phyloP scores from a whole-genome alignment of 140 eudicot species.

The Ambrosia hybrid region DNA sequence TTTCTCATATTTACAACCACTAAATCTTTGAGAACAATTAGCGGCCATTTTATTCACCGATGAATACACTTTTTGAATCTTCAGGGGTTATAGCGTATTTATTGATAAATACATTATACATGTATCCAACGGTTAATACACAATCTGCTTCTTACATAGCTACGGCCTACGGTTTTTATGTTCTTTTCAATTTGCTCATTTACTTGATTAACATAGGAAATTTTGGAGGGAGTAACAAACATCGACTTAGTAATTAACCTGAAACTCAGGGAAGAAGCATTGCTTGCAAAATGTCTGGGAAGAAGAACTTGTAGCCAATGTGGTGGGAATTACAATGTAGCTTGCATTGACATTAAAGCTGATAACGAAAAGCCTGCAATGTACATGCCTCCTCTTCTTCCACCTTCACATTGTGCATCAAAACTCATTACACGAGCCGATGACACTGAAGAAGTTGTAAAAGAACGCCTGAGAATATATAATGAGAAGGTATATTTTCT shows the following conservation, averaged over 20 bases:
- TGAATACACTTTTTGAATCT: too few species aligned
- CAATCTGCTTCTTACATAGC: background rate
- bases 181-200: background rate
- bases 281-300: slow-evolving; percentile 91
- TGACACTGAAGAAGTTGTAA: slow-evolving; percentile 81
- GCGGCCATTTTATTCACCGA: too few species aligned
- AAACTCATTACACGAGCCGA: slow-evolving; percentile 83
- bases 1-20: too few species aligned
- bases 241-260: slow-evolving; percentile 82
- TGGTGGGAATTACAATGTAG: slow-evolving; percentile 79
- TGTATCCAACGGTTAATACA: background rate
- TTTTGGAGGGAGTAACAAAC: slow-evolving; percentile 77
- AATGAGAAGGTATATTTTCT: slow-evolving; percentile 51
- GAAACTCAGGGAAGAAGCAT: slow-evolving; percentile 75
- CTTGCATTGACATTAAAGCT: slow-evolving; percentile 67
- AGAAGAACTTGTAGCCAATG: slow-evolving; percentile 85
- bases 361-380: slow-evolving; percentile 62
- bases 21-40: too few species aligned
- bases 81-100: too few species aligned
- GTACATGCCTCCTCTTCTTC: slow-evolving; percentile 95
- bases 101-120: background rate
- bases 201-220: slow-evolving; percentile 51
- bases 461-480: slow-evolving; percentile 69
- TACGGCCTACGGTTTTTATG: background rate
- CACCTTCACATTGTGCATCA: slow-evolving; percentile 75